Base-by-base conservation (phyloP, 305 asterid genomes). In the Solanum hybrid region DNA sequence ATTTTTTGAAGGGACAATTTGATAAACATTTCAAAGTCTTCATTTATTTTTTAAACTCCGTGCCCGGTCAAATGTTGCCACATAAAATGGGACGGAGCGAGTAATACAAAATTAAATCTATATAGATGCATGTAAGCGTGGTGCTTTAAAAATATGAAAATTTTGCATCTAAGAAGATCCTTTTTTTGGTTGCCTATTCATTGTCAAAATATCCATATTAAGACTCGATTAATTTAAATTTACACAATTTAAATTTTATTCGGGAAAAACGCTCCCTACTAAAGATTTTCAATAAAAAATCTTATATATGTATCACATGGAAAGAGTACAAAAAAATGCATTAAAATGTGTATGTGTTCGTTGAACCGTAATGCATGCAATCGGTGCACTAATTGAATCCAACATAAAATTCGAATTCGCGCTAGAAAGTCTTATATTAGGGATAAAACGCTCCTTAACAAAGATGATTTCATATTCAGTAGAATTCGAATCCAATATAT, bases 371-470 rank as follows among this genome's bases (percentile, higher is more conserved):
- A 69, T 12, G 76, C 76, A 11, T 24, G 76, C 76, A 24, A 24
- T 26, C 18, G 8, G 33, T 24, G 31, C 33, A 69, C 8, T 69
- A 57, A 57, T 6, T 14, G 22, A 16, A 51, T 16, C 67, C 67
- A 51, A 51, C 16, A 4, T 57, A 57, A 57, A 18, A 57, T 18
- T 57, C 0, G 10, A 0, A 18, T 57, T 57, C 4, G 0, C n/a
- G 24, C 9, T 57, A 57, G 0, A 0, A 57, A 18, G 0, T 18
- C 1, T 1, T 1, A 0, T 51, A 2, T 2, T 51, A 29, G 29
- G 29, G 29, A 29, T 42, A 42, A 42, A 42, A 42, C 2, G 29
- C 29, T 29, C 29, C 29, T 29, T 29, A 29, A 29, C 29, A 29
- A 29, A 29, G 29, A 29, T 2, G 29, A 29, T 29, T 29, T 29